Base-by-base conservation (phyloP, 371 early-diverging fungal genomes). In the Rhizomucor pusillus region DNA sequence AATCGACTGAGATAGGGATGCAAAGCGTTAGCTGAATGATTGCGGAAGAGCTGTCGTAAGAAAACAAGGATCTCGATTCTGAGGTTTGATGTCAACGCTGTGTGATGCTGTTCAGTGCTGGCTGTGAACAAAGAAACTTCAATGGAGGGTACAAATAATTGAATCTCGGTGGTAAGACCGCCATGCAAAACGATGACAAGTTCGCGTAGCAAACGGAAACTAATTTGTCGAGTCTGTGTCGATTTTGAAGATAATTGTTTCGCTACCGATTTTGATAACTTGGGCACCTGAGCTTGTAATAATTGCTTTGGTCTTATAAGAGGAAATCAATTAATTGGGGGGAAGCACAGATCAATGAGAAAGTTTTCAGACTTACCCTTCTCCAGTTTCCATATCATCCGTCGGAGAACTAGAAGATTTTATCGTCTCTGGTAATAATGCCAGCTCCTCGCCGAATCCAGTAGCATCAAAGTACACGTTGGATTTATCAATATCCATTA, bases 51-150 rank as follows among this genome's bases (percentile, higher is more conserved):
- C 33, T 80, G 69, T 16, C 88, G 81, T 29, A 94, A 65, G 69
- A 91, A 91, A 10, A 75, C 76, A 22, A 92, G 79, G 5, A 86
- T 81, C 61, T 93, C 92, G 51, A 93, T 89, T 74, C 91, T 91
- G 40, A 93, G 68, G 60, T 90, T 90, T 18, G 92, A 85, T 64
- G 86, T 87, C 47, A 90, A 88, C 20, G 78, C 74, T 41, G 71
- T 52, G 35, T 80, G 80, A 56, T 79, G 79, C 53, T 81, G 64
- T 43, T 73, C 80, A 39, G 73, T 60, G 13, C 65, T 52, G 11
- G 77, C 39, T 11, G 69, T 66, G 9, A 83, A 66, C 12, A 92
- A 77, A 7, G 90, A 86, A 9, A 77, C 62, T 56, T 83, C 81
- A 50, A 94, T 88, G 5, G 85, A 81, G 3, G 89, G 84, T 20